Percentiles rank a stretch among this genome's conserved stretches.
Conservation (phyloP, 2,329 filamentous ascomycete genomes). For the Aureobasidium subglaciale region DNA sequence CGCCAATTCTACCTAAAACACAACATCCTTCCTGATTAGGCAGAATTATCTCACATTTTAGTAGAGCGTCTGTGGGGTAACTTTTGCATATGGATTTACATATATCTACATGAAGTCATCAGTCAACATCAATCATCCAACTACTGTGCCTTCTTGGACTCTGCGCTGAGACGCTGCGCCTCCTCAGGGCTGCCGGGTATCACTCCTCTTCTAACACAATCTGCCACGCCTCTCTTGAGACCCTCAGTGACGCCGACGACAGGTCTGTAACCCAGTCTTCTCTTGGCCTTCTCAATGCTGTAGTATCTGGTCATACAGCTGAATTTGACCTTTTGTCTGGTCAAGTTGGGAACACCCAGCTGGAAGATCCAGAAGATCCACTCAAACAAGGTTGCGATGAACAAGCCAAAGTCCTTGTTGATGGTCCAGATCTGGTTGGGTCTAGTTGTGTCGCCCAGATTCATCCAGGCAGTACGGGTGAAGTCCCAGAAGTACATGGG, state of each 20-base stretch:
- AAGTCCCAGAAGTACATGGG: constrained; percentile 48
- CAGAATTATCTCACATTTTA: neutral
- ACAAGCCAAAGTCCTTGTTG: constrained; percentile 34
- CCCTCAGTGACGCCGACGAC: constrained; percentile 62
- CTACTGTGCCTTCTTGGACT: constrained; percentile 18
- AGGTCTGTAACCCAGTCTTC: constrained; percentile 61
- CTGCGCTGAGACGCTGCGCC: constrained; percentile 18
- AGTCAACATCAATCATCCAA: neutral
- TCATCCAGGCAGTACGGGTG: constrained; percentile 40
- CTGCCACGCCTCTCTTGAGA: constrained; percentile 38
- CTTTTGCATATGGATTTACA: neutral
- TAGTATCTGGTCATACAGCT: constrained; percentile 72
- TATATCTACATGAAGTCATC: neutral
- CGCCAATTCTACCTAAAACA: neutral
- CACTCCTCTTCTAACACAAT: constrained; percentile 32
- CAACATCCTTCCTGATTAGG: constrained; percentile 2
- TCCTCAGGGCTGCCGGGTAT: constrained; percentile 29
- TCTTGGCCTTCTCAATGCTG: constrained; percentile 68
- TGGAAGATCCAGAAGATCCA: constrained; percentile 37
- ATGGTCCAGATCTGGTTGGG: constrained; percentile 37
- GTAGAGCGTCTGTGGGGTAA: neutral
- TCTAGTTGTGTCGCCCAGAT: constrained; percentile 34
- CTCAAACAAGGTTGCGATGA: constrained; percentile 38
- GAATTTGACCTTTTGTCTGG: constrained; percentile 49
- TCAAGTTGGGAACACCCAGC: constrained; percentile 41